A percentile compares a stretch with the other conserved stretches of the same genome.
Evolutionary conservation across 2,329 filamentous ascomycete species (phyloP).

Genomic region (Calonectria pteridis): DNA sequence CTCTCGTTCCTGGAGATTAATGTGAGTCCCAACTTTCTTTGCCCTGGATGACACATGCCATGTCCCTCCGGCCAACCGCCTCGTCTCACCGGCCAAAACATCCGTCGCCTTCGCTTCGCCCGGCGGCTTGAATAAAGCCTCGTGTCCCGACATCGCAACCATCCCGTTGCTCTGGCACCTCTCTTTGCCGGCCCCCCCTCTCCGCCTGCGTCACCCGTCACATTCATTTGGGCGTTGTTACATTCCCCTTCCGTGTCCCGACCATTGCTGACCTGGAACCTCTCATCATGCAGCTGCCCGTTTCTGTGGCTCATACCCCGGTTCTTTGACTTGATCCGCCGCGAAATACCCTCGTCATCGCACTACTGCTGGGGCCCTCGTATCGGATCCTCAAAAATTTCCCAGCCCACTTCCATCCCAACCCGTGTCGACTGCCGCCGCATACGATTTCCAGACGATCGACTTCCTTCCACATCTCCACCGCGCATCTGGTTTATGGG

Average conservation of each 20-base stretch:
- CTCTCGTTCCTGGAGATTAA: constrained; percentile 49
- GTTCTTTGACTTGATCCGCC: constrained; percentile 40
- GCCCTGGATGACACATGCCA: constrained; percentile 46
- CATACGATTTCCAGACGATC: constrained; percentile 36
- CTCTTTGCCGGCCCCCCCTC: constrained; percentile 16
- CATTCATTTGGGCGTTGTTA: constrained; percentile 26
- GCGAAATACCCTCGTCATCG: constrained; percentile 39
- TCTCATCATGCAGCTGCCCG: constrained; percentile 46
- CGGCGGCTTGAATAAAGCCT: constrained; percentile 37
- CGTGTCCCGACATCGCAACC: constrained; percentile 28
- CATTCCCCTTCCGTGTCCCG: constrained; percentile 24
- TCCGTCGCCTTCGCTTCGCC: constrained; percentile 5
- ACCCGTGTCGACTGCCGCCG: constrained; percentile 19
- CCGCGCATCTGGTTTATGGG: constrained; percentile 41
- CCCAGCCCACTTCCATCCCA: constrained; percentile 26
- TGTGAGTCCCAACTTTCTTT: constrained; percentile 51
- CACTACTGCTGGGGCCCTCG: constrained; percentile 30
- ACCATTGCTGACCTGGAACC: constrained; percentile 38
- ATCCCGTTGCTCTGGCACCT: constrained; percentile 16
- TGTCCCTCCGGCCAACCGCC: constrained; percentile 47
- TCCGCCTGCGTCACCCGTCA: constrained; percentile 29
- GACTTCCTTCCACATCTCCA: constrained; percentile 21
- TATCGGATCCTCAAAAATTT: constrained; percentile 35
- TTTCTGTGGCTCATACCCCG: constrained; percentile 37
- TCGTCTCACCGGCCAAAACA: constrained; percentile 31